A percentile compares a stretch with the other conserved stretches of the same genome.
Evolutionary conservation across 2,329 filamentous ascomycete species (phyloP).

Genomic region (Mycosphaerella sp.): DNA sequence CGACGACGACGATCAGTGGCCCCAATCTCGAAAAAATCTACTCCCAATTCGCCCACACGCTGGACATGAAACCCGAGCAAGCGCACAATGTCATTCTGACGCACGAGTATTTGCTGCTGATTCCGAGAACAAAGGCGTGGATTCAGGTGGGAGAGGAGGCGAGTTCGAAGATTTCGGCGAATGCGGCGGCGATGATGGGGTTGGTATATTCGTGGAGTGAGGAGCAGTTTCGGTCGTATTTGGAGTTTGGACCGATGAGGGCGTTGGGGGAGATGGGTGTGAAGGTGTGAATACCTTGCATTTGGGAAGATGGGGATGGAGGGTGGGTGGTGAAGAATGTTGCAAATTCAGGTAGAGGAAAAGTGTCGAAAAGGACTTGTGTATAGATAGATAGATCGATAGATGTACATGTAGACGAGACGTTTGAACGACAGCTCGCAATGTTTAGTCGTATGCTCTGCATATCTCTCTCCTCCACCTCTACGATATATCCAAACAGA

Average conservation of each 20-base stretch:
- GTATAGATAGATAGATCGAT: too few relatives aligned
- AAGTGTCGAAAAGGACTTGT: too few relatives aligned
- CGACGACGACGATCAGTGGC: not conserved
- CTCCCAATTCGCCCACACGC: conserved; percentile 12
- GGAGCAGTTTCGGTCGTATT: conserved; percentile 17
- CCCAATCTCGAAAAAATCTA: conserved; percentile 16
- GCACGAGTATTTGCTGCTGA: conserved; percentile 31
- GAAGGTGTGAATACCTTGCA: too few relatives aligned
- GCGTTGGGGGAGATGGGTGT: conserved; percentile 18
- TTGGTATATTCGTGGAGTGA: conserved; percentile 24
- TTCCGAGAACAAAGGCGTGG: conserved; percentile 30
- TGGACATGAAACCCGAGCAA: conserved; percentile 15
- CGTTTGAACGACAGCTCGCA: too few relatives aligned
- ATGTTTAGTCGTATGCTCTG: too few relatives aligned
- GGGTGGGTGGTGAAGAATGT: too few relatives aligned
- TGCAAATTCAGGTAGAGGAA: too few relatives aligned
- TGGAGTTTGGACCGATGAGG: conserved; percentile 14
- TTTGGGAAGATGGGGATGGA: too few relatives aligned
- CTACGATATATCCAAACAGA: too few relatives aligned
- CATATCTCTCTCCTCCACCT: too few relatives aligned
- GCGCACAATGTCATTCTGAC: conserved; percentile 35
- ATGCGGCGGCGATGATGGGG: conserved; percentile 36
- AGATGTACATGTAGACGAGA: too few relatives aligned
- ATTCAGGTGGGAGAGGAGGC: conserved; percentile 23
- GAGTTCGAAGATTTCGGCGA: conserved; percentile 20